A percentile compares a stretch with the other conserved stretches of the same genome.
These are phyloP conservation scores for Dunaliella primolecta DNA, from an alignment of 139 green algal species.

Conservation along the genomic window DNA sequence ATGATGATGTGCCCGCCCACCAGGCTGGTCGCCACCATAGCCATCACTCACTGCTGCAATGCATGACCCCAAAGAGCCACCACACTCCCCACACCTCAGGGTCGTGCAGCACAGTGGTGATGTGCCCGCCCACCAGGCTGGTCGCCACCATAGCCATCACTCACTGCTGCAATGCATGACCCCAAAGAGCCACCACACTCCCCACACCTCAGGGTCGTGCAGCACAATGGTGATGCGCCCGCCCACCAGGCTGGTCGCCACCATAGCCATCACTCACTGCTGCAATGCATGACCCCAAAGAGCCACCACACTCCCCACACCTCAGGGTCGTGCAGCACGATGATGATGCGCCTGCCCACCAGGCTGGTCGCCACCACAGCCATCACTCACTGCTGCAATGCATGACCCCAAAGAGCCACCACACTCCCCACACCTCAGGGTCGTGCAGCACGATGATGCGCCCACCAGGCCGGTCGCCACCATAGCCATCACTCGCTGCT, in stretches of 20 bases:
- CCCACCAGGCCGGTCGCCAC: not conserved
- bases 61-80: too few relatives aligned
- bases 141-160: not conserved
- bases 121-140: not conserved
- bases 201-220: too few relatives aligned
- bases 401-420: not conserved
- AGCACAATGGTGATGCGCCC: too few relatives aligned
- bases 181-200: too few relatives aligned
- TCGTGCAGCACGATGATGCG: conserved; percentile 54
- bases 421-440: conserved; percentile 48
- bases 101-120: too few relatives aligned
- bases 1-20: too few relatives aligned
- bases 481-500: not conserved
- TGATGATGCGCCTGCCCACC: not conserved
- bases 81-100: too few relatives aligned
- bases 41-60: too few relatives aligned
- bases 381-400: not conserved
- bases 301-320: not conserved
- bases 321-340: not conserved
- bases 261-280: not conserved
- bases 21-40: too few relatives aligned
- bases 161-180: not conserved
- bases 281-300: not conserved
- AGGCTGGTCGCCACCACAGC: not conserved
- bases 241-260: not conserved